Evolutionary conservation across 306 rosid species (phyloP).

Genomic region (Clitoria ternatea): DNA sequence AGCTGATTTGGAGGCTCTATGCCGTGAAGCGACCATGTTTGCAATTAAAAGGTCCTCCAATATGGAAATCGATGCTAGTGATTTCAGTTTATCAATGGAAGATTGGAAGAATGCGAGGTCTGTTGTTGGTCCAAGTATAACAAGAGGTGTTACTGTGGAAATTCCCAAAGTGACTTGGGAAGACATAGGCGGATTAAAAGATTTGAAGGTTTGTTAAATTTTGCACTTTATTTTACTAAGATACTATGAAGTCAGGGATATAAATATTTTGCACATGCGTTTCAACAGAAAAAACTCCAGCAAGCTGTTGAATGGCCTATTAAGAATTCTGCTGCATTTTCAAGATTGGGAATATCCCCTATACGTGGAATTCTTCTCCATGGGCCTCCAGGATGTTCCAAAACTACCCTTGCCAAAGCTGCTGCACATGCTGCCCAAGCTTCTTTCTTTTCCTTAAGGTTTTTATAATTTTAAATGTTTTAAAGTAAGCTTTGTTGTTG

Average conservation of each 20-base stretch:
- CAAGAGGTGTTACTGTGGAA: conserved; percentile 85
- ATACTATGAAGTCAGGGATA: conserved; percentile 13
- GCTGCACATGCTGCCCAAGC: conserved; percentile 93
- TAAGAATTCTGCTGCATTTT: conserved; percentile 59
- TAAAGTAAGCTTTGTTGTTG: conserved; percentile 6
- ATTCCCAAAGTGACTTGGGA: conserved; percentile 92
- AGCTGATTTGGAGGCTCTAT: conserved; percentile 86
- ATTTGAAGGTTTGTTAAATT: conserved; percentile 63
- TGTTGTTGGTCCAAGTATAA: conserved; percentile 79
- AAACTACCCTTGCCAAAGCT: conserved; percentile 96
- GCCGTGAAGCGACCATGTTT: conserved; percentile 64
- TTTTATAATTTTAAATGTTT: conserved; percentile 23
- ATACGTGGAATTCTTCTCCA: conserved; percentile 88
- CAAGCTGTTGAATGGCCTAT: conserved; percentile 96
- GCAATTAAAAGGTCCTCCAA: conserved; percentile 51
- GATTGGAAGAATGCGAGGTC: conserved; percentile 81
- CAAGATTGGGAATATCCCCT: conserved; percentile 84
- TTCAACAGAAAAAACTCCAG: conserved; percentile 72
- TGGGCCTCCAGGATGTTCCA: conserved; percentile 97
- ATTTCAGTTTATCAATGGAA: conserved; percentile 44
- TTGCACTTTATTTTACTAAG: conserved; percentile 11
- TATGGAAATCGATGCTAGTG: conserved; percentile 38
- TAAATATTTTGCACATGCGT: conserved; percentile 7
- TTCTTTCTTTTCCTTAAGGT: conserved; percentile 93
- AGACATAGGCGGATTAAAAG: conserved; percentile 84